phyloP scores from a whole-genome alignment of 169 alveolate species.

The Perkinsus marinus region DNA sequence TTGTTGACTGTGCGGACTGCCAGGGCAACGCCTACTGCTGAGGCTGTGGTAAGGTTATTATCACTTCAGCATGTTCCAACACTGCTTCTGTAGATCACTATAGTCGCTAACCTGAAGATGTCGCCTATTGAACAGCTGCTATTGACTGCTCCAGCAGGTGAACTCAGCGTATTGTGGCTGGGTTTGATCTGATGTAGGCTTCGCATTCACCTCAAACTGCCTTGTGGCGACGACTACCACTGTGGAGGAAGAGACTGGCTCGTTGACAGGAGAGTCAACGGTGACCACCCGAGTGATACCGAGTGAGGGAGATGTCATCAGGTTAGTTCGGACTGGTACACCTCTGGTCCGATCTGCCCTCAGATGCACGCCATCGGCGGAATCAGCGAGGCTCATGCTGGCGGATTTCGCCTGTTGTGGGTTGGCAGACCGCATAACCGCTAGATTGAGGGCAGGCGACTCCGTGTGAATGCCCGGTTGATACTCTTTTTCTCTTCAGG shows the following conservation, averaged over 20 bases:
- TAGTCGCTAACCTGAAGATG: not conserved
- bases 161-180: not conserved
- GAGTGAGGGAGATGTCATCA: not conserved
- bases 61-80: not conserved
- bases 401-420: not conserved
- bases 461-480: too few relatives aligned
- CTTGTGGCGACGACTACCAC: not conserved
- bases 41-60: not conserved
- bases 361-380: not conserved
- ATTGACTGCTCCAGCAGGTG: not conserved
- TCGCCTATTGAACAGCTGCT: not conserved
- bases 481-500: not conserved
- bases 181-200: not conserved
- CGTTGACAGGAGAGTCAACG: not conserved
- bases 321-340: not conserved
- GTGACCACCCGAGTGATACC: not conserved
- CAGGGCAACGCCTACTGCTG: not conserved
- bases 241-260: not conserved
- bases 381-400: not conserved
- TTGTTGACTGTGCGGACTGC: not conserved
- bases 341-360: not conserved
- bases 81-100: not conserved
- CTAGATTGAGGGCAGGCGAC: not conserved
- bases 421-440: not conserved
- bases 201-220: not conserved